phyloP scores from a whole-genome alignment of 108 stramenopile genomes.

The Hondaea fermentalgiana region DNA sequence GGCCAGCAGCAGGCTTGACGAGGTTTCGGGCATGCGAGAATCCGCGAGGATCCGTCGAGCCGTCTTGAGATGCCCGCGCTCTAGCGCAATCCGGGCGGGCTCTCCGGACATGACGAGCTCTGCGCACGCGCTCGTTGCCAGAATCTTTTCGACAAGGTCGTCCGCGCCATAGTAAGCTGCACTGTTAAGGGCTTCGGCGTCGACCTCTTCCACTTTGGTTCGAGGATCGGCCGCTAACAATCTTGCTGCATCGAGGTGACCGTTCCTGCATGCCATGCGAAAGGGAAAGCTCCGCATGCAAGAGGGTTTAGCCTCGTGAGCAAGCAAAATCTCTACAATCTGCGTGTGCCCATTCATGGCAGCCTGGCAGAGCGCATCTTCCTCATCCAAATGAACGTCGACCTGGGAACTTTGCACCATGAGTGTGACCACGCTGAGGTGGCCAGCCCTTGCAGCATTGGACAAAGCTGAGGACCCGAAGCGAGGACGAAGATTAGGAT shows the following conservation, averaged over 20 bases:
- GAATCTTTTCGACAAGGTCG: background rate
- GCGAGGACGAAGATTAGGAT: background rate
- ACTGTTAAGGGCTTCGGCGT: background rate
- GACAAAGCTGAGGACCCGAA: background rate
- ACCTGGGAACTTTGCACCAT: background rate
- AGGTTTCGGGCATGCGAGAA: background rate
- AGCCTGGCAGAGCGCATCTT: constrained; percentile 27
- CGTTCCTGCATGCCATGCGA: background rate
- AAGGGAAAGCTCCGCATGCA: background rate
- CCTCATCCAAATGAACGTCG: background rate
- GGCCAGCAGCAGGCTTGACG: background rate
- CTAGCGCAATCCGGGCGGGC: background rate
- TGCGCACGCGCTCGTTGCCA: background rate
- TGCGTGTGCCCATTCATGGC: constrained; percentile 24
- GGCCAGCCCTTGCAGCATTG: background rate
- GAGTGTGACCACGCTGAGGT: background rate
- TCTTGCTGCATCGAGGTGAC: background rate
- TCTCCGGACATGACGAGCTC: background rate
- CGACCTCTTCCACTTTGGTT: background rate
- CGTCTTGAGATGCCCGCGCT: background rate
- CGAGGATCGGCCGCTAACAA: background rate
- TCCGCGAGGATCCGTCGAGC: background rate
- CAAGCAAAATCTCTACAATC: constrained; percentile 28
- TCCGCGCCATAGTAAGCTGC: background rate
- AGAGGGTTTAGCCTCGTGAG: constrained; percentile 25